Percentiles rank a stretch among this genome's conserved stretches.
Conservation (phyloP, 768 basidiomycete species). For the Dendrothele bispora region DNA sequence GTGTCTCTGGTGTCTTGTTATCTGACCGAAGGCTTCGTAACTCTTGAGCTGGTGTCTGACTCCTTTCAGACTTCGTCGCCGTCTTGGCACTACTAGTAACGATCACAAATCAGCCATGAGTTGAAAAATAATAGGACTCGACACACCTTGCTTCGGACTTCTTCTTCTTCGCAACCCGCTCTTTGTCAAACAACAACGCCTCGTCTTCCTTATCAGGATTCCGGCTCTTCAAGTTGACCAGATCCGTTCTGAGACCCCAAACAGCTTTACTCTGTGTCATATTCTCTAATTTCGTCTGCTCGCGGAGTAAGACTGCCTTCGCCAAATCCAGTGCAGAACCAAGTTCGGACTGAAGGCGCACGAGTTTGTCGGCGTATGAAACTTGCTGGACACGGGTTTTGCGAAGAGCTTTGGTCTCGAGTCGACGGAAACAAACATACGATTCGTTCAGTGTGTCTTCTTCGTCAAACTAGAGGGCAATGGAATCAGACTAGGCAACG, state of each 20-base stretch:
- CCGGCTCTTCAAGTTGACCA: conserved; percentile 81
- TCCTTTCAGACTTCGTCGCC: background rate
- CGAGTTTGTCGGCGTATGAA: conserved; percentile 85
- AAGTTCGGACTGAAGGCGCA: conserved; percentile 79
- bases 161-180: conserved; percentile 64
- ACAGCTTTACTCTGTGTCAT: conserved; percentile 58
- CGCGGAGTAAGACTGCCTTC: conserved; percentile 64
- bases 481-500: conserved; percentile 7
- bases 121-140: conserved; percentile 11
- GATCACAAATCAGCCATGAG: too few relatives aligned
- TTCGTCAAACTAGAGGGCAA: conserved; percentile 70
- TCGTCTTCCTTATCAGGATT: conserved; percentile 72
- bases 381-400: conserved; percentile 93
- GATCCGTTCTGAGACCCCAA: conserved; percentile 75
- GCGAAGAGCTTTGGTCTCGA: conserved; percentile 90
- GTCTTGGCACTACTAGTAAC: conserved; percentile 8
- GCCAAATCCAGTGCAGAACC: conserved; percentile 73
- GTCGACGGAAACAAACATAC: conserved; percentile 94
- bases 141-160: conserved; percentile 44
- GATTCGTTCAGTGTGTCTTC: conserved; percentile 88
- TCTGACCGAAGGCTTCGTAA: conserved; percentile 49
- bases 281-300: conserved; percentile 72
- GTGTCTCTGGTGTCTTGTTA: conserved; percentile 69
- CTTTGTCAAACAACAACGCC: conserved; percentile 73
- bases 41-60: background rate